Percentiles rank a stretch among this genome's conserved stretches.
phyloP scores from a whole-genome alignment of 179 eudicot genomes.

The Vitellaria paradoxa region DNA sequence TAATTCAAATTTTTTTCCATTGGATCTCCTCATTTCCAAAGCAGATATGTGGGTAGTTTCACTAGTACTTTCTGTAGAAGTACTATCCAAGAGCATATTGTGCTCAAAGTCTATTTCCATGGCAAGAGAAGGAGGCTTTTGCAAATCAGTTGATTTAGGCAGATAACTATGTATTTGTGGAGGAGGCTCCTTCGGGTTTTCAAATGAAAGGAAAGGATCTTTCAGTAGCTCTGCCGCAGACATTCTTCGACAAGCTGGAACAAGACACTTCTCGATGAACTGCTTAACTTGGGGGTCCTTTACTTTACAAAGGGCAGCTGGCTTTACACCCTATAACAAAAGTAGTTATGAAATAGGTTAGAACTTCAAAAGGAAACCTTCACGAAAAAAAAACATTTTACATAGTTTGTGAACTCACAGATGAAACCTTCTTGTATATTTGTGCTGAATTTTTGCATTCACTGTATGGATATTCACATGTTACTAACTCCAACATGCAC shows the following conservation, averaged over 20 bases:
- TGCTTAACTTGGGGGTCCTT: slow-evolving; percentile 49
- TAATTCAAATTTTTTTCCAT: slow-evolving; percentile 41
- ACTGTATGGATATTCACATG: slow-evolving; percentile 76
- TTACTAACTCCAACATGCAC: slow-evolving; percentile 83
- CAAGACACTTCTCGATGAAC: slow-evolving; percentile 73
- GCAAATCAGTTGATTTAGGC: slow-evolving; percentile 19
- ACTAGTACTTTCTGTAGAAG: slow-evolving; percentile 31
- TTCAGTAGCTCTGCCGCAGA: slow-evolving; percentile 64
- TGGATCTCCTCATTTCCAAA: slow-evolving; percentile 33
- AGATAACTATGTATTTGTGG: slow-evolving; percentile 16
- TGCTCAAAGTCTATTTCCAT: slow-evolving; percentile 56
- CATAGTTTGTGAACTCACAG: slow-evolving; percentile 41
- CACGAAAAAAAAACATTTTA: neutral
- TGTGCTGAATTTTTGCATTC: slow-evolving; percentile 78
- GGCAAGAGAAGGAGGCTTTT: slow-evolving; percentile 30
- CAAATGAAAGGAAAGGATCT: slow-evolving; percentile 54
- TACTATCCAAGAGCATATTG: slow-evolving; percentile 30
- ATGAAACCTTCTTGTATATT: slow-evolving; percentile 71
- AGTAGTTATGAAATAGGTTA: neutral
- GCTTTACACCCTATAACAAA: slow-evolving; percentile 62
- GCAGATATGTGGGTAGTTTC: slow-evolving; percentile 30
- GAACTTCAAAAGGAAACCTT: neutral
- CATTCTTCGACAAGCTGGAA: slow-evolving; percentile 51
- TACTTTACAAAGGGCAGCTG: slow-evolving; percentile 56
- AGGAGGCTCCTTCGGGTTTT: slow-evolving; percentile 28